Conservation (phyloP, 768 basidiomycete genomes). For the Boletus pseudopeckii region DNA sequence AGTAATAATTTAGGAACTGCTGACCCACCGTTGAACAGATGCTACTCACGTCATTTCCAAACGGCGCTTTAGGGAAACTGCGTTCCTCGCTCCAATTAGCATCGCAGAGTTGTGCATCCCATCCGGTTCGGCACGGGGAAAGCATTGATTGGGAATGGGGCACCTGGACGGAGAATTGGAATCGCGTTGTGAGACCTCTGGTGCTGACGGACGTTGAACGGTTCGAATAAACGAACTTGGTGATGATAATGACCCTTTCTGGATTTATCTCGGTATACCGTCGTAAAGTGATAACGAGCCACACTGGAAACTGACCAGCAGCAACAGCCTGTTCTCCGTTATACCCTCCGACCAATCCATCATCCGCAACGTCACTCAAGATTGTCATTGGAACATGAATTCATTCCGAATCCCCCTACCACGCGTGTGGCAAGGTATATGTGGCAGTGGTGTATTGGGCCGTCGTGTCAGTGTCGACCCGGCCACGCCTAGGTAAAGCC, state of each 20-base stretch:
- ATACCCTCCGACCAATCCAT: not conserved
- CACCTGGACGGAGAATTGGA: slow-evolving; percentile 89
- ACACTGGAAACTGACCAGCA: not conserved
- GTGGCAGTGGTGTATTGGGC: not conserved
- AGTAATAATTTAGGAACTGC: not conserved
- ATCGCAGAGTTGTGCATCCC: slow-evolving; percentile 24
- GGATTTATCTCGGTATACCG: not conserved
- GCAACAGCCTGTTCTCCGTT: not conserved
- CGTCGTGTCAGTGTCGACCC: not conserved
- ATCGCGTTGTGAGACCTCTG: slow-evolving; percentile 59
- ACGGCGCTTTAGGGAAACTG: slow-evolving; percentile 49
- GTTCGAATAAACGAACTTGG: slow-evolving; percentile 12
- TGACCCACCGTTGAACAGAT: slow-evolving; percentile 35
- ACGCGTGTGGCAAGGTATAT: no score
- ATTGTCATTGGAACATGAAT: not conserved
- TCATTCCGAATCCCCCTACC: not conserved
- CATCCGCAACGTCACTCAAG: not conserved
- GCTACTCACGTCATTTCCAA: slow-evolving; percentile 60
- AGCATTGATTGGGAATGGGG: slow-evolving; percentile 54
- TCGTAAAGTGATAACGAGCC: not conserved
- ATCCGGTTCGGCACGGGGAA: slow-evolving; percentile 16
- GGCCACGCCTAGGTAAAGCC: not conserved
- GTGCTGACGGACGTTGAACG: slow-evolving; percentile 33
- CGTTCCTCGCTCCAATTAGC: slow-evolving; percentile 46
- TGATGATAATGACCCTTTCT: not conserved